A percentile compares a stretch with the other conserved stretches of the same genome.
Evolutionary conservation across 768 basidiomycete genomes (phyloP).

Genomic region (Ramaria rubella): DNA sequence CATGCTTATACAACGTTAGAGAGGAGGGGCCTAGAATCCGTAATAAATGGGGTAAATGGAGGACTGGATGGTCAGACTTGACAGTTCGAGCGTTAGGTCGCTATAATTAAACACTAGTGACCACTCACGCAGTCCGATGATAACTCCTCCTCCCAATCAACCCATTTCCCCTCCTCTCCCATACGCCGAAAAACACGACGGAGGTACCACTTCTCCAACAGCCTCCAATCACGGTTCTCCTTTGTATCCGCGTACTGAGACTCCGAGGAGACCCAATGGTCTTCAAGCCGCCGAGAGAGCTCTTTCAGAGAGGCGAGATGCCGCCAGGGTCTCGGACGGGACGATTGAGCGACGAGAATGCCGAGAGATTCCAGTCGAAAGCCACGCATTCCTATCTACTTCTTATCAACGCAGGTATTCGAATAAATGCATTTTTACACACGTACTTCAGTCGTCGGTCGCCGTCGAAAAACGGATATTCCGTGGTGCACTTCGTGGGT

Average conservation of each 20-base stretch:
- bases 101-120: neutral
- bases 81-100: slow-evolving; percentile 17
- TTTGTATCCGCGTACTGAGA: slow-evolving; percentile 27
- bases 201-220: slow-evolving; percentile 9
- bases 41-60: slow-evolving; percentile 69
- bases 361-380: slow-evolving; percentile 76
- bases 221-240: slow-evolving; percentile 3
- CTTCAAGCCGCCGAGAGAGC: slow-evolving; percentile 42
- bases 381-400: slow-evolving; percentile 58
- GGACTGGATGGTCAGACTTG: slow-evolving; percentile 41
- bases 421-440: neutral
- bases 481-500: slow-evolving; percentile 63
- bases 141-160: slow-evolving; percentile 13
- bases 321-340: slow-evolving; percentile 66
- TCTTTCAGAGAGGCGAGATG: slow-evolving; percentile 61
- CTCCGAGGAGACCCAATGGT: neutral
- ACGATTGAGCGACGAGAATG: slow-evolving; percentile 59
- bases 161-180: slow-evolving; percentile 6
- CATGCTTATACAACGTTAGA: slow-evolving; percentile 73
- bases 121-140: neutral
- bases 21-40: slow-evolving; percentile 74
- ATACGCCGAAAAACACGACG: slow-evolving; percentile 8
- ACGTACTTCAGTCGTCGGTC: slow-evolving; percentile 49
- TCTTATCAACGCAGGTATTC: neutral
- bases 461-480: slow-evolving; percentile 67